Percentiles rank a stretch among this genome's conserved stretches.
Evolutionary conservation across 2,329 filamentous ascomycete genomes (phyloP).

Genomic region (Amphichorda felina): DNA sequence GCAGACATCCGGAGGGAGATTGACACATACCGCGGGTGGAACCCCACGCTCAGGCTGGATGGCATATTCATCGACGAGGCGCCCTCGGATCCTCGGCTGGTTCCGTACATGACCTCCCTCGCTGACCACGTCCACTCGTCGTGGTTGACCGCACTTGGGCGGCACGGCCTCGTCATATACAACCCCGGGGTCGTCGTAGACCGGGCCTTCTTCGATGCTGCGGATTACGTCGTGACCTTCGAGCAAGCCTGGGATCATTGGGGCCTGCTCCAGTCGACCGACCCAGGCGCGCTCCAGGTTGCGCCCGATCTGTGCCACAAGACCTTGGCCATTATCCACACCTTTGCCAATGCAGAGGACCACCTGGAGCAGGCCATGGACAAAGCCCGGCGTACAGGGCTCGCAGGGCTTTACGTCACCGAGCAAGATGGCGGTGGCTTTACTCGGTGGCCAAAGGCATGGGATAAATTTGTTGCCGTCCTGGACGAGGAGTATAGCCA

Average conservation of each 20-base stretch:
- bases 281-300: not conserved
- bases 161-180: slow-evolving; percentile 18
- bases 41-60: slow-evolving; percentile 22
- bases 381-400: slow-evolving; percentile 3
- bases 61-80: slow-evolving; percentile 38
- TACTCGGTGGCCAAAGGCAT: slow-evolving; percentile 8
- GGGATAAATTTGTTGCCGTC: slow-evolving; percentile 4
- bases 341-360: not conserved
- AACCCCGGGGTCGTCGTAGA: slow-evolving; percentile 32
- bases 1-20: slow-evolving; percentile 22
- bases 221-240: slow-evolving; percentile 32
- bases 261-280: slow-evolving; percentile 1
- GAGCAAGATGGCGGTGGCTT: slow-evolving; percentile 9
- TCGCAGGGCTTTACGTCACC: slow-evolving; percentile 8
- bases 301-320: slow-evolving; percentile 3
- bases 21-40: slow-evolving; percentile 30
- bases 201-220: slow-evolving; percentile 22
- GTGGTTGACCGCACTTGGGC: slow-evolving; percentile 5
- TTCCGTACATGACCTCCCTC: slow-evolving; percentile 11
- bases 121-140: slow-evolving; percentile 11
- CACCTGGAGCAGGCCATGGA: slow-evolving; percentile 3
- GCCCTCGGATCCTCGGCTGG: slow-evolving; percentile 14
- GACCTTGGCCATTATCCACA: slow-evolving; percentile 8
- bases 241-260: slow-evolving; percentile 16
- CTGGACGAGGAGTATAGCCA: no score